Evolutionary conservation across 2,329 filamentous ascomycete species (phyloP).

Genomic region (Dryadomyces quercus-mongolicae): DNA sequence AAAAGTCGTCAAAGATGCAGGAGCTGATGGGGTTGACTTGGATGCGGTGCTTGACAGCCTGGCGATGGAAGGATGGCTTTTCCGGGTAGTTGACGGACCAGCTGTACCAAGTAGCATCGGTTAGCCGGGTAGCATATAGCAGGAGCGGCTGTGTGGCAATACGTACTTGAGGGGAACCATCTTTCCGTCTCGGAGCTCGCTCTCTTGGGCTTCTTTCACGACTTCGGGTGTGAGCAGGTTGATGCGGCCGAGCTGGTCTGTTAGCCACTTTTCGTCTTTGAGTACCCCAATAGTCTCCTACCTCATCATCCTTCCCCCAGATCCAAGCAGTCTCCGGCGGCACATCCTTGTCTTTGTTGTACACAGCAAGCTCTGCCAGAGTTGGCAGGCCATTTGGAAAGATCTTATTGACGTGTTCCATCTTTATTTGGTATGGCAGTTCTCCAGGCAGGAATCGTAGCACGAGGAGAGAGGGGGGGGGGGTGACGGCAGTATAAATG

Average conservation of each 20-base stretch:
- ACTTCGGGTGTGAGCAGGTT: conserved; percentile 36
- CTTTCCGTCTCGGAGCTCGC: conserved; percentile 15
- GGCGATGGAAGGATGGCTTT: conserved; percentile 4
- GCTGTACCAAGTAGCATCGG: background rate
- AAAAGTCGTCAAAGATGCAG: conserved; percentile 7
- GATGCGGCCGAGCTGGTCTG: conserved; percentile 27
- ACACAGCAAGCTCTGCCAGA: conserved; percentile 4
- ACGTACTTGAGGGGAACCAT: background rate
- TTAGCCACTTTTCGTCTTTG: background rate
- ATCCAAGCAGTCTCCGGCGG: conserved; percentile 8
- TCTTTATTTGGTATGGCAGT: background rate
- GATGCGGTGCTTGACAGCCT: conserved; percentile 3
- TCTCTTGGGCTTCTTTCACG: conserved; percentile 29
- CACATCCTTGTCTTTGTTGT: conserved; percentile 4
- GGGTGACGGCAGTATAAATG: too few species aligned
- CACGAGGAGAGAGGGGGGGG: too few species aligned
- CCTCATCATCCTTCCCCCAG: conserved; percentile 5
- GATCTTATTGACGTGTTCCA: conserved; percentile 2
- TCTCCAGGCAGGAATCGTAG: background rate
- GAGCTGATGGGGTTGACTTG: background rate
- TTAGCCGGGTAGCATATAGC: background rate
- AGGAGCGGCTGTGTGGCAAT: background rate
- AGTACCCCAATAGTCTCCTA: background rate
- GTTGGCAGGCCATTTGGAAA: conserved; percentile 5
- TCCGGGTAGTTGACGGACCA: conserved; percentile 12